These are phyloP conservation scores for Begonia fuchsioides DNA, from an alignment of 306 rosid species.

Conservation along the genomic window DNA sequence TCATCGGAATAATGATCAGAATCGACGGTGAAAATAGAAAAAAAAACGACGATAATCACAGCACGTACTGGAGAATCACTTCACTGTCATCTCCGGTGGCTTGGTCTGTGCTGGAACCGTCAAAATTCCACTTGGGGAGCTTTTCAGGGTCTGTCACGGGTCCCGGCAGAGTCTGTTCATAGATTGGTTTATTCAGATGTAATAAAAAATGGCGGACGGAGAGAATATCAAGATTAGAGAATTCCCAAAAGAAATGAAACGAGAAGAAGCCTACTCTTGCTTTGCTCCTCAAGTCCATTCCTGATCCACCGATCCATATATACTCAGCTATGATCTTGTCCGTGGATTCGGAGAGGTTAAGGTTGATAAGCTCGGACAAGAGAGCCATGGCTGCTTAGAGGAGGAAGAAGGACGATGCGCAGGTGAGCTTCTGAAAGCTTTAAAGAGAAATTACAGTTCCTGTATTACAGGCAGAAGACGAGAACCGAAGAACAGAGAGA, in stretches of 20 bases:
- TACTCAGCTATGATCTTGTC: constrained; percentile 74
- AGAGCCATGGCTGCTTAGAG: constrained; percentile 24
- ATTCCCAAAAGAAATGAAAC: too few species aligned
- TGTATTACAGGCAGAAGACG: too few species aligned
- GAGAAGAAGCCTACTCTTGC: constrained; percentile 20
- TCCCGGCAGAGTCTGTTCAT: constrained; percentile 25
- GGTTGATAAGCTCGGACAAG: constrained; percentile 55
- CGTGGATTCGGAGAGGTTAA: too few species aligned
- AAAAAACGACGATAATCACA: background rate
- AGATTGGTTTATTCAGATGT: background rate
- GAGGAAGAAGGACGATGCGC: background rate
- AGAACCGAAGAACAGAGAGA: too few species aligned
- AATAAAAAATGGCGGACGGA: background rate
- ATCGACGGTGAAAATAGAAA: background rate
- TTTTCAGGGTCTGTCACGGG: constrained; percentile 26
- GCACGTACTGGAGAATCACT: constrained; percentile 26
- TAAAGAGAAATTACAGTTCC: too few species aligned
- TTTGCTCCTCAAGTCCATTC: constrained; percentile 45
- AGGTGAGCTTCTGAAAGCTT: background rate
- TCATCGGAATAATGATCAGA: constrained; percentile 1
- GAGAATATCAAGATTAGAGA: background rate
- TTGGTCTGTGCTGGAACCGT: constrained; percentile 43
- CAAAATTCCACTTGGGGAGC: constrained; percentile 45
- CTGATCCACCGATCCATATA: constrained; percentile 65
- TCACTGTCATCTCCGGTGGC: constrained; percentile 41